A percentile compares a stretch with the other conserved stretches of the same genome.
Conservation (phyloP, 495 filamentous ascomycete genomes). For the Parmelia sp. region DNA sequence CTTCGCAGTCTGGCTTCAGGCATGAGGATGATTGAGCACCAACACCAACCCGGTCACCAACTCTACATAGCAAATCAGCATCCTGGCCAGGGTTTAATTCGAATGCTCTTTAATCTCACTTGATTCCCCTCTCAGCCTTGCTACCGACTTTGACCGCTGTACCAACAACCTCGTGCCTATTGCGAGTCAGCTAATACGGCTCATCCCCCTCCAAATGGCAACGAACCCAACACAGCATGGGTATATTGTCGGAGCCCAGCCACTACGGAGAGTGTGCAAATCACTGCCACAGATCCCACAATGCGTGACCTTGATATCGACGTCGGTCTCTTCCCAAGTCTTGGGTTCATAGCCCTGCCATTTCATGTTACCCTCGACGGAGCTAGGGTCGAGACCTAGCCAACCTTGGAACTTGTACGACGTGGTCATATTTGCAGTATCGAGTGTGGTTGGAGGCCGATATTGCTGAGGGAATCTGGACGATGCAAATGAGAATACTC, state of each 20-base stretch:
- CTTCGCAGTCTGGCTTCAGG: constrained; percentile 58
- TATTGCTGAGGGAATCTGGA: not conserved
- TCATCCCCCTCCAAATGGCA: not conserved
- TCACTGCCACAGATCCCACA: constrained; percentile 82
- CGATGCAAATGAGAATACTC: not conserved
- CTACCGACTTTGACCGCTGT: constrained; percentile 63
- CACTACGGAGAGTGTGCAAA: constrained; percentile 66
- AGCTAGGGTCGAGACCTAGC: constrained; percentile 58
- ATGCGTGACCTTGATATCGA: constrained; percentile 72
- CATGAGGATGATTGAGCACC: constrained; percentile 74
- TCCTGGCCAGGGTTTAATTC: not conserved
- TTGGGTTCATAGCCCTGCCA: constrained; percentile 73
- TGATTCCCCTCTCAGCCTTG: constrained; percentile 53
- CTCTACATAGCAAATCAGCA: constrained; percentile 16
- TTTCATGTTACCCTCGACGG: constrained; percentile 61
- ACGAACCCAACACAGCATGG: constrained; percentile 56
- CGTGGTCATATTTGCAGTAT: constrained; percentile 24
- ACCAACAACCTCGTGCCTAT: constrained; percentile 77
- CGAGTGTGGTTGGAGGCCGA: not conserved
- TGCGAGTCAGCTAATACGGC: not conserved
- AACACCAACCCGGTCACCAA: constrained; percentile 80
- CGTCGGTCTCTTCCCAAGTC: constrained; percentile 67
- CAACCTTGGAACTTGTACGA: constrained; percentile 72
- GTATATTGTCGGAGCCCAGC: constrained; percentile 65
- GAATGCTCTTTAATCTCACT: constrained; percentile 26